Evolutionary conservation across 148 eudicot species (phyloP).

Genomic region (Cornus florida): DNA sequence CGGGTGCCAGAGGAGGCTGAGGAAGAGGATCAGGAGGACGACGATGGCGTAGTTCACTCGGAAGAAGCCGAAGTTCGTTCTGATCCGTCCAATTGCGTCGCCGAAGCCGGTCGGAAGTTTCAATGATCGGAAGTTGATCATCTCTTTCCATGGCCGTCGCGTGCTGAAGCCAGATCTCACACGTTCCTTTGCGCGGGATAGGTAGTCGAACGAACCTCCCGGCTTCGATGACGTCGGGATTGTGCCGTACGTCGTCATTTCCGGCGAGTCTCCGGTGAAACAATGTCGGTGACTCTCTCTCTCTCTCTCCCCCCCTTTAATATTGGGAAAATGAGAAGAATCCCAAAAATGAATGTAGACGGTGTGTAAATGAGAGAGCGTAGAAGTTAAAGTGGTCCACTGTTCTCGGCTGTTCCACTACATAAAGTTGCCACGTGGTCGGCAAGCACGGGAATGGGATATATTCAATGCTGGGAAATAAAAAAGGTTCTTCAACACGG

Average conservation of each 20-base stretch:
- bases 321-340: not conserved
- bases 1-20: conserved; percentile 64
- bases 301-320: not conserved
- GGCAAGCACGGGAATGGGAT: too few species aligned
- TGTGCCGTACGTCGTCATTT: conserved; percentile 52
- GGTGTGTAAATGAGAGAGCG: too few species aligned
- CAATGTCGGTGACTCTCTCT: not conserved
- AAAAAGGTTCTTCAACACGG: too few species aligned
- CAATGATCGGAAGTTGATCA: conserved; percentile 42
- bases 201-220: conserved; percentile 36
- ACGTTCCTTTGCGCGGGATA: conserved; percentile 62
- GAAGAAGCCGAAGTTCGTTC: conserved; percentile 52
- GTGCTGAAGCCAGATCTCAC: conserved; percentile 42
- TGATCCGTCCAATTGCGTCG: conserved; percentile 40
- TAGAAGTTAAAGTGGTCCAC: too few species aligned
- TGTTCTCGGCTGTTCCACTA: too few species aligned
- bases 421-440: too few species aligned
- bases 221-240: conserved; percentile 38
- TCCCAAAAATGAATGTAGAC: too few species aligned
- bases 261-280: not conserved
- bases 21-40: conserved; percentile 40
- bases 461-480: too few species aligned
- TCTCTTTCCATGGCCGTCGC: conserved; percentile 63
- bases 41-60: conserved; percentile 57
- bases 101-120: conserved; percentile 22